Base-by-base conservation (phyloP, 768 basidiomycete genomes). In the Termitomyces sp. region DNA sequence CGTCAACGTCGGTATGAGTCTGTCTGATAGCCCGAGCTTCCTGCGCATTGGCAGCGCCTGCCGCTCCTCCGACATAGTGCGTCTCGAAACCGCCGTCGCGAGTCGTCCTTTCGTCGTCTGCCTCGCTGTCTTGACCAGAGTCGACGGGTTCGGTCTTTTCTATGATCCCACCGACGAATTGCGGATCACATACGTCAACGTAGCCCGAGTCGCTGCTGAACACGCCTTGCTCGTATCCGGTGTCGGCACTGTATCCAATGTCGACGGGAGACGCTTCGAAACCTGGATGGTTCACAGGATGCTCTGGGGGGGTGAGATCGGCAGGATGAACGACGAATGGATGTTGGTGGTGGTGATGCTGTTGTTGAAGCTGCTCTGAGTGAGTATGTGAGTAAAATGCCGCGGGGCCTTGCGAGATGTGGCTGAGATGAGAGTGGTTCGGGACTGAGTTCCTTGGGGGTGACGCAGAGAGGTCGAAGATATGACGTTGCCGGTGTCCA, bases 141-240 rank as follows among this genome's bases (percentile, higher is more conserved):
- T 61, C 54, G 12, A 43, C 52, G 11, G 52, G 31, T 15, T 63
- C 58, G 14, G n/a, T 15, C 40, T 62, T 62, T 12, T 45, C 60
- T 3, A n/a, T 42, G 34, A 25, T 32, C 2, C 49, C 57, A 15
- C 29, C 57, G 10, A 68, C 57, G 20, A 59, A 66, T 0, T 60
- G 63, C 0, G 67, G 63, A 31, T 65, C 63, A 38, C 67, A 68
- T 12, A 56, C 63, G 6, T 63, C 65, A 34, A 29, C 58, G 36
- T 58, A 67, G 34, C 31, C 45, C 5, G 61, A 31, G 29, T 59
- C 59, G 32, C 20, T 17, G 15, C 20, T 56, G 55, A 60, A 63
- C 14, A 47, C 60, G 20, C 59, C 29, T 17, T 64, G 61, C 5
- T 67, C 56, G 31, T 52, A 64, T 29, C 15, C 20, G 9, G 49